phyloP scores from a whole-genome alignment of 306 rosid genomes.

The Prunus persica region Prunus_persica_NCBIv2 NC_034014.1:17005001-17005500 shows the following conservation, averaged over 20 bases:
- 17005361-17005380: slow-evolving; percentile 80
- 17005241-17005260: neutral
- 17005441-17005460: slow-evolving; percentile 96
- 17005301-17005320: neutral
- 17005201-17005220: neutral
- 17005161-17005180: neutral
- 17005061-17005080: neutral
- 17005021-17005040: neutral
- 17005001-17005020: slow-evolving; percentile 90
- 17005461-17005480: slow-evolving; percentile 96
- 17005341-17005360: neutral
- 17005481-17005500: slow-evolving; percentile 99
- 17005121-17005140: neutral
- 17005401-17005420: slow-evolving; percentile 99
- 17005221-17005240: neutral
- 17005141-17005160: neutral
- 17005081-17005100: neutral
- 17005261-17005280: neutral
- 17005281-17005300: neutral
- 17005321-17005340: neutral
- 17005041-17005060: neutral
- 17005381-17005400: slow-evolving; percentile 99
- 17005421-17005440: slow-evolving; percentile 98
- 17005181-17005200: neutral
- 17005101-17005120: neutral